Conservation (phyloP, 2,329 filamentous ascomycete genomes). For the Fusarium sp. region DNA sequence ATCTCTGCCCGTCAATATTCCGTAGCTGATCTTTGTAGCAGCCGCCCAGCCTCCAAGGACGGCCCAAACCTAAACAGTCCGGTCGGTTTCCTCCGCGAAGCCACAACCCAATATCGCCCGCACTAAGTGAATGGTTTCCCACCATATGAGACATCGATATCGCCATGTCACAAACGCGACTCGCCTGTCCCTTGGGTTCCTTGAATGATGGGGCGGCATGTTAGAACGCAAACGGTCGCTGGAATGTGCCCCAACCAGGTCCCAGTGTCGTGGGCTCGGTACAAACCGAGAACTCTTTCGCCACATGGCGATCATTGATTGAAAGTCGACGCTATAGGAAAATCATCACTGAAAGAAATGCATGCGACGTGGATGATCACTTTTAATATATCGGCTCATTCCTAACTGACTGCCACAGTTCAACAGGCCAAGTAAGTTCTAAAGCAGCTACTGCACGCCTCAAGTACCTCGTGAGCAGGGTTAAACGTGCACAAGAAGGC, state of each 20-base stretch:
- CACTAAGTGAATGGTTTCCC: neutral
- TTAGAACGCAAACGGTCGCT: neutral
- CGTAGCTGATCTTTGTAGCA: neutral
- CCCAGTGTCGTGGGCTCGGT: neutral
- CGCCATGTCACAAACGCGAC: neutral
- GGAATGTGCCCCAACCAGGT: neutral
- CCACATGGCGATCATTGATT: neutral
- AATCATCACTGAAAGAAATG: neutral
- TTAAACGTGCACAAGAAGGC: neutral
- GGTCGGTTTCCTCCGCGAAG: neutral
- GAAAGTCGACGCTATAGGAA: neutral
- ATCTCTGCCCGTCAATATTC: neutral
- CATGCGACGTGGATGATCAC: neutral
- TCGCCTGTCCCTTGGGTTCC: neutral
- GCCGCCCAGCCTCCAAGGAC: neutral
- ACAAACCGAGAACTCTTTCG: neutral
- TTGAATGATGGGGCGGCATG: neutral
- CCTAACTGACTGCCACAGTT: no score
- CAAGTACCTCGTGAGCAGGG: no score
- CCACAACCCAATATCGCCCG: neutral
- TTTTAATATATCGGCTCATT: neutral
- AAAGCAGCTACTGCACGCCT: no score
- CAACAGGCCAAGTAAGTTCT: no score
- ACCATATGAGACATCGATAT: neutral
- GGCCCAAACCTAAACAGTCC: neutral